phyloP scores from a whole-genome alignment of 257 asterid genomes.

The Solanum piurae region DNA sequence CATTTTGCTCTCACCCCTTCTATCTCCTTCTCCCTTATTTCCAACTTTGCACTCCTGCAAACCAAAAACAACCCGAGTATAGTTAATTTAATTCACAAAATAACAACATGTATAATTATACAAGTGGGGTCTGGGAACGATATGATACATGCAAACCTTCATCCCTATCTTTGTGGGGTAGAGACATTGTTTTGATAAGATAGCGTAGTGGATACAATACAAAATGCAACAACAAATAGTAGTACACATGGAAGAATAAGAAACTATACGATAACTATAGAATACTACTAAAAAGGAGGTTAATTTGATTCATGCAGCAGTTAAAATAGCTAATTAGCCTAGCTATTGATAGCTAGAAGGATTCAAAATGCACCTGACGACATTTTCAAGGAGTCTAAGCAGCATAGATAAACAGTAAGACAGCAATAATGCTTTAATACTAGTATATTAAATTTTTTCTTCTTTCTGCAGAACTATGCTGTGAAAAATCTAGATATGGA shows the following conservation, averaged over 20 bases:
- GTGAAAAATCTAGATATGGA: background rate
- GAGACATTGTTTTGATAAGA: background rate
- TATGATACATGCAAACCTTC: background rate
- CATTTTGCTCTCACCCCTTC: constrained; percentile 19
- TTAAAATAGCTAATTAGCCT: background rate
- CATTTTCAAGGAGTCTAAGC: background rate
- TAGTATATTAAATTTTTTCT: too few relatives aligned
- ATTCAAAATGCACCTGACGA: background rate
- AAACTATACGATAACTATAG: too few relatives aligned
- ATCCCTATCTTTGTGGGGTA: background rate
- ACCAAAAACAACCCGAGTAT: background rate
- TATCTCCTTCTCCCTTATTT: constrained; percentile 11
- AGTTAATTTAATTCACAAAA: background rate
- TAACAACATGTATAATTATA: too few relatives aligned
- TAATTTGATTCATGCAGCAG: background rate
- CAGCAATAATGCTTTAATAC: background rate
- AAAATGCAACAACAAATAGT: background rate
- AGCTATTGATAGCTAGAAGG: background rate
- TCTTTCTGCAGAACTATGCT: background rate
- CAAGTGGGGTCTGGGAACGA: background rate
- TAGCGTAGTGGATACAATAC: background rate
- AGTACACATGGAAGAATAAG: background rate
- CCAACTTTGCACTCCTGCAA: constrained; percentile 28
- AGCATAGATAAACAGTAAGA: background rate
- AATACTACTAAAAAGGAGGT: background rate